phyloP scores from a whole-genome alignment of 257 asterid genomes.

The Solanum habrochaites region DNA sequence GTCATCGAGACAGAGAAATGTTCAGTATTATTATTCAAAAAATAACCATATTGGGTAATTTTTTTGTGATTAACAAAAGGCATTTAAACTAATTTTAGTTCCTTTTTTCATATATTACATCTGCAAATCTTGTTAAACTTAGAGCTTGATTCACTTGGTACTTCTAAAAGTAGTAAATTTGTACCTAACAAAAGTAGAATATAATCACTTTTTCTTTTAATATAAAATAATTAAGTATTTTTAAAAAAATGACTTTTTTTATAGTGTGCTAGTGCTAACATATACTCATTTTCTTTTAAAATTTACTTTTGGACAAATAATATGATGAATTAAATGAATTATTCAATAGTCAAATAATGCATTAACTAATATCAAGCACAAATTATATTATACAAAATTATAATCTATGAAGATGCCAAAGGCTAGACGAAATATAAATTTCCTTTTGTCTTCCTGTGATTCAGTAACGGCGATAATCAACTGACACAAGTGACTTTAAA shows the following conservation, averaged over 20 bases:
- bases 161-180: neutral
- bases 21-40: neutral
- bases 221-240: neutral
- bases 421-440: neutral
- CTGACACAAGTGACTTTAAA: no score
- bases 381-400: neutral
- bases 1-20: neutral
- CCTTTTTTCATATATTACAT: neutral
- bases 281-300: neutral
- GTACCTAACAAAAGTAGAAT: neutral
- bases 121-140: neutral
- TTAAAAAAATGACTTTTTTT: neutral
- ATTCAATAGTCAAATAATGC: neutral
- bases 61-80: neutral
- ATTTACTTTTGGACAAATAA: neutral
- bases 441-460: neutral
- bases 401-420: neutral
- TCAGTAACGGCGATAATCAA: rapidly evolving
- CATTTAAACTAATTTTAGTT: neutral
- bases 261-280: neutral
- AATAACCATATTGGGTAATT: neutral
- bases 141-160: neutral
- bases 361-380: neutral
- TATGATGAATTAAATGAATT: neutral
- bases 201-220: neutral